Percentiles rank a stretch among this genome's conserved stretches.
These are phyloP conservation scores for Talaromyces borbonicus DNA, from an alignment of 495 filamentous ascomycete species.

Conservation along the genomic window DNA sequence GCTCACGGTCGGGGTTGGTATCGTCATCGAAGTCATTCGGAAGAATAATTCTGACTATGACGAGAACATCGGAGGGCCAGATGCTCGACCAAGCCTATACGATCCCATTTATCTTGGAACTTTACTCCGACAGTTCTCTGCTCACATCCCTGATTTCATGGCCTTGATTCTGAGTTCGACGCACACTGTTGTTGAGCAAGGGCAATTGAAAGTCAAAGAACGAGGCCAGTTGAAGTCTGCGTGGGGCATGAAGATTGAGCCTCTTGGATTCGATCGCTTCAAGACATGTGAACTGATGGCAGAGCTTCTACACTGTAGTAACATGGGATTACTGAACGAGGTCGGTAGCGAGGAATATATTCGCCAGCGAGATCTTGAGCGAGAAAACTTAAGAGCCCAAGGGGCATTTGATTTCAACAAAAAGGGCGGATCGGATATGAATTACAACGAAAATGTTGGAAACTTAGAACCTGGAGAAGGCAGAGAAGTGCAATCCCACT, in stretches of 20 bases:
- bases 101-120: constrained; percentile 96
- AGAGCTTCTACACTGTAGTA: constrained; percentile 94
- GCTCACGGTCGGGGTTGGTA: constrained; percentile 91
- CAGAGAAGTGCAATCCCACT: constrained; percentile 25
- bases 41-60: constrained; percentile 99
- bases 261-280: constrained; percentile 93
- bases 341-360: constrained; percentile 83
- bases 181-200: constrained; percentile 49
- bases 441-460: constrained; percentile 40
- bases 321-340: constrained; percentile 96
- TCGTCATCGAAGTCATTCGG: constrained; percentile 95
- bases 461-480: constrained; percentile 29
- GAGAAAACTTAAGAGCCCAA: constrained; percentile 65
- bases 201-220: constrained; percentile 47
- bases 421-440: constrained; percentile 32
- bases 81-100: constrained; percentile 65
- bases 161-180: constrained; percentile 62
- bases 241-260: constrained; percentile 86
- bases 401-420: constrained; percentile 38
- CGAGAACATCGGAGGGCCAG: constrained; percentile 68
- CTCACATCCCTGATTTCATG: constrained; percentile 95
- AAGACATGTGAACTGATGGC: constrained; percentile 99
- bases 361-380: constrained; percentile 66
- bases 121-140: constrained; percentile 82
- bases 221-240: constrained; percentile 66